These are phyloP conservation scores for Chlorella sp. DNA, from an alignment of 139 green algal species.

Conservation along the genomic window DNA sequence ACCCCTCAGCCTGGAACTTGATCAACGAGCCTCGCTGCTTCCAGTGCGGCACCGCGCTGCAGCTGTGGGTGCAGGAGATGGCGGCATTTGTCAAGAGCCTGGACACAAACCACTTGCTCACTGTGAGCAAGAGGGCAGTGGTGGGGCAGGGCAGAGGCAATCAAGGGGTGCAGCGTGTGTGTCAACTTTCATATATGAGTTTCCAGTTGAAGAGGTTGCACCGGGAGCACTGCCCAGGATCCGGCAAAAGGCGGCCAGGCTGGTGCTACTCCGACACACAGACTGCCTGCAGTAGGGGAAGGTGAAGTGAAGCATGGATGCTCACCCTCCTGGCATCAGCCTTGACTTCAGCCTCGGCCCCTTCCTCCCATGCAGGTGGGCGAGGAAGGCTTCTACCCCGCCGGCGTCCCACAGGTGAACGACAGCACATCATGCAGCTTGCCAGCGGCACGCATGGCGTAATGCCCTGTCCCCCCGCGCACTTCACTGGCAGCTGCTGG, in stretches of 20 bases:
- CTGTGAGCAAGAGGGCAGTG: background rate
- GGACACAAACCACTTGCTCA: slow-evolving; percentile 57
- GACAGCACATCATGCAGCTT: background rate
- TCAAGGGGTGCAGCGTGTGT: background rate
- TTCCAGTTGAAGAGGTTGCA: background rate
- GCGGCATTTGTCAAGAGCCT: slow-evolving; percentile 53
- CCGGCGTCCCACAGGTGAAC: slow-evolving; percentile 8
- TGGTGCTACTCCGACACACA: no score
- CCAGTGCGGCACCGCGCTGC: slow-evolving; percentile 10
- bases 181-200: no score
- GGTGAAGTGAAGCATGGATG: no score
- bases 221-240: no score
- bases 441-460: background rate
- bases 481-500: no score
- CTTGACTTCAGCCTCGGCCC: background rate
- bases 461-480: background rate
- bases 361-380: slow-evolving; percentile 32
- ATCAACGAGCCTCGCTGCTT: slow-evolving; percentile 67
- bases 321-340: background rate
- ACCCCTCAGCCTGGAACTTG: slow-evolving; percentile 51
- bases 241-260: no score
- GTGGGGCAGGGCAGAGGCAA: background rate
- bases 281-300: no score
- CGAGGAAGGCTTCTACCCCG: slow-evolving; percentile 61
- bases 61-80: slow-evolving; percentile 53